Base-by-base conservation (phyloP, 2,329 filamentous ascomycete species). In the Sordariomycetes sp. region DNA sequence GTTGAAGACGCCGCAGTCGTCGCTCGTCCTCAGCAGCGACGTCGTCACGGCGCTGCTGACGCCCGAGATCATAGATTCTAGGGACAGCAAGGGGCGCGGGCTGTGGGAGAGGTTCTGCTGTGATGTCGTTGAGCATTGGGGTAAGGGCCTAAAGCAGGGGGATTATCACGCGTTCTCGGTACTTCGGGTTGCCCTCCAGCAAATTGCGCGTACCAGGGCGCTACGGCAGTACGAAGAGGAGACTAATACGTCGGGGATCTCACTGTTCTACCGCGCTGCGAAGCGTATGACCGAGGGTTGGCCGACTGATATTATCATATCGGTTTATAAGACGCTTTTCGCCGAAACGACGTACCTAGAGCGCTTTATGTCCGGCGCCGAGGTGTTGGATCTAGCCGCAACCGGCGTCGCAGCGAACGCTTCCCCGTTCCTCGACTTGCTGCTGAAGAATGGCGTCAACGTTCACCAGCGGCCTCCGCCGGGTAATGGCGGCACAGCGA, bases 71-170 rank as follows among this genome's bases (percentile, higher is more conserved):
- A 22, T 58, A 17, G 17, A 34, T 10, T 52, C 22, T 3, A 42
- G 34, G 34, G 56, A 59, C 42, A 12, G 36, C 13, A 15, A 32
- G 5, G 58, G 53, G 10, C 24, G 24, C n/a, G 48, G 59, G 39
- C 36, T 59, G 22, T 60, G 59, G 59, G 13, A 54, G 35, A 45
- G 58, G 13, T 58, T 58, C 48, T 56, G 55, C 45, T 32, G n/a
- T 13, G 25, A 24, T 32, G 39, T 55, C 24, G 54, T 55, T 8
- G 39, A 8, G 8, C 2, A 13, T 12, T 55, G 54, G 54, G 54
- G 15, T 53, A 12, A 17, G 13, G 13, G 36, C 4, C 51, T 39
- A 13, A 22, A 22, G 20, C 48, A 57, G 28, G 55, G 48, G 7
- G 4, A 17, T 20, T 17, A 20, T 24, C 35, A 53, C 48, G 28